Percentiles rank a stretch among this genome's conserved stretches.
Conservation (phyloP, 2,329 filamentous ascomycete species). For the Aureobasidium sp. region DNA sequence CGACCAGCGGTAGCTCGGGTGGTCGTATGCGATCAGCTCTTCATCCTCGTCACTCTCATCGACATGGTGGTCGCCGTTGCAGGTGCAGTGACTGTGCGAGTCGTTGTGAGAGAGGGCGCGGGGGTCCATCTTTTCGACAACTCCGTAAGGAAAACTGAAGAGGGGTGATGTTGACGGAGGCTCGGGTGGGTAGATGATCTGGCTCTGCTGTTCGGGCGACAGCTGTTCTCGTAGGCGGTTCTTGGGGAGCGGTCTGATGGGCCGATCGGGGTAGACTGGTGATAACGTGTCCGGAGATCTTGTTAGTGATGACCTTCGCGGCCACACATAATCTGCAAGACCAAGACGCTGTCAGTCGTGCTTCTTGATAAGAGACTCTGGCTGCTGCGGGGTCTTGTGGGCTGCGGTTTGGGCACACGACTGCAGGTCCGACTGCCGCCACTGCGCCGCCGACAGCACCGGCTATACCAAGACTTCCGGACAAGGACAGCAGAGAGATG, state of each 20-base stretch:
- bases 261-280: constrained; percentile 76
- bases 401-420: background rate
- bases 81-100: constrained; percentile 44
- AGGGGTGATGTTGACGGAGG: constrained; percentile 65
- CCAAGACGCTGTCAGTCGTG: background rate
- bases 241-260: constrained; percentile 87
- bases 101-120: constrained; percentile 29
- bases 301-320: constrained; percentile 19
- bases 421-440: background rate
- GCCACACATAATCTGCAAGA: constrained; percentile 15
- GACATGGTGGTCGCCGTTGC: constrained; percentile 36
- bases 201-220: constrained; percentile 74
- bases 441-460: background rate
- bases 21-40: constrained; percentile 39
- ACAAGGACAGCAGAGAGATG: background rate
- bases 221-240: constrained; percentile 80
- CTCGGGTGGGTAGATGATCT: constrained; percentile 73
- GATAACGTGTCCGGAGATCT: constrained; percentile 60
- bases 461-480: background rate
- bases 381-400: constrained; percentile 10
- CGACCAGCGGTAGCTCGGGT: constrained; percentile 33
- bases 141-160: constrained; percentile 60
- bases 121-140: constrained; percentile 24
- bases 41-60: constrained; percentile 61
- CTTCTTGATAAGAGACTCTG: background rate